Conservation (phyloP, 768 basidiomycete genomes). For the Hypsizygus marmoreus region DNA sequence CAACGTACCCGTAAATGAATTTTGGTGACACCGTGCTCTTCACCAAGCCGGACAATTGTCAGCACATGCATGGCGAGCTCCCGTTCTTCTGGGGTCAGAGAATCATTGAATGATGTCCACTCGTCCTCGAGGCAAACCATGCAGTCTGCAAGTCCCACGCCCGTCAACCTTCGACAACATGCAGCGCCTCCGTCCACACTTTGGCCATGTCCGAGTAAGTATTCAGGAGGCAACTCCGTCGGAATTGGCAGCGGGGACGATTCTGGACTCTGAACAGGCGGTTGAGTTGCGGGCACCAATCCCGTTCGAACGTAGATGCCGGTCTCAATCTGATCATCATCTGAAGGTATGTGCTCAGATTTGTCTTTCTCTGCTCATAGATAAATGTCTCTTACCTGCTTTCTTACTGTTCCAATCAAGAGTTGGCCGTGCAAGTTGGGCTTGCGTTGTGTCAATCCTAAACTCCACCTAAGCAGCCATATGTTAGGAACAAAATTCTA, state of each 20-base stretch:
- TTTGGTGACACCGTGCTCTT: constrained; percentile 41
- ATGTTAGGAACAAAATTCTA: neutral
- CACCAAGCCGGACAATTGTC: constrained; percentile 34
- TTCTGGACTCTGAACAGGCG: constrained; percentile 16
- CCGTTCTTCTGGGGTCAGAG: constrained; percentile 29
- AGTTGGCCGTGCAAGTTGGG: constrained; percentile 52
- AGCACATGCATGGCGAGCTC: constrained; percentile 35
- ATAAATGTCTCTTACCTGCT: constrained; percentile 54
- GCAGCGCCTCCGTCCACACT: constrained; percentile 43
- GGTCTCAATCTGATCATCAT: constrained; percentile 86
- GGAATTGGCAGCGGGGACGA: constrained; percentile 15
- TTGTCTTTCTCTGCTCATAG: neutral
- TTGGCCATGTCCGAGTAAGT: constrained; percentile 41
- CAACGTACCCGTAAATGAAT: constrained; percentile 37
- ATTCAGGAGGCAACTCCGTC: constrained; percentile 21
- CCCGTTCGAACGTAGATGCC: constrained; percentile 50
- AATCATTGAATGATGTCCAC: constrained; percentile 29
- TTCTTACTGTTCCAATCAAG: constrained; percentile 91
- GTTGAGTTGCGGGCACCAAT: constrained; percentile 15
- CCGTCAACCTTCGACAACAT: constrained; percentile 45
- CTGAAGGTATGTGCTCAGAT: constrained; percentile 36
- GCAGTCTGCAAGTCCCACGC: constrained; percentile 44
- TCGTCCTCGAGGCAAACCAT: constrained; percentile 45
- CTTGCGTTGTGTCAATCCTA: constrained; percentile 63
- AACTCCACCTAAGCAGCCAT: constrained; percentile 61